Conservation (phyloP, 1,284 basidiomycete species). For the Kalmanozyma brasiliensis region DNA sequence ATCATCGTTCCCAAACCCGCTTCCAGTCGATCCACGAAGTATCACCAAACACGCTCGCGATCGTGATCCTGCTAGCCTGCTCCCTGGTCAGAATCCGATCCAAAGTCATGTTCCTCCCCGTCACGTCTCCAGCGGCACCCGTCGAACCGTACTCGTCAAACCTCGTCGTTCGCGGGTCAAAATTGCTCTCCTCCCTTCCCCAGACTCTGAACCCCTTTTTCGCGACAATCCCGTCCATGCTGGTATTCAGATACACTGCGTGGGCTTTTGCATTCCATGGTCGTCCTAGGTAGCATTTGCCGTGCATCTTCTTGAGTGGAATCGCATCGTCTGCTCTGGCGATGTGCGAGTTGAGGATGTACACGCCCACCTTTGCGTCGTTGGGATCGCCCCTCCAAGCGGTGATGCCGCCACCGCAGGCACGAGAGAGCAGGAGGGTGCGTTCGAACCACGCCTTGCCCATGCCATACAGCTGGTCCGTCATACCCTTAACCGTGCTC, state of each 20-base stretch:
- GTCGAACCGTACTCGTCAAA: slow-evolving; percentile 30
- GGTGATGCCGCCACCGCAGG: slow-evolving; percentile 33
- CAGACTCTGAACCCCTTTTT: slow-evolving; percentile 26
- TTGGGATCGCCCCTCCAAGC: slow-evolving; percentile 39
- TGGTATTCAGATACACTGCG: slow-evolving; percentile 27
- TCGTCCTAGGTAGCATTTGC: slow-evolving; percentile 22
- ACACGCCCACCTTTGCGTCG: slow-evolving; percentile 22
- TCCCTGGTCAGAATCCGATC: slow-evolving; percentile 13
- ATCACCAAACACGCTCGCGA: slow-evolving; percentile 20
- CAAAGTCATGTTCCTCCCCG: not conserved
- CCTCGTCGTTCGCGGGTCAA: slow-evolving; percentile 13
- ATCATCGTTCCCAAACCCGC: slow-evolving; percentile 10
- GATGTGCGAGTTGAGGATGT: slow-evolving; percentile 34
- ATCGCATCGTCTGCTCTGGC: slow-evolving; percentile 16
- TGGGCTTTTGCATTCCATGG: slow-evolving; percentile 29
- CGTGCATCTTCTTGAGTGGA: slow-evolving; percentile 3
- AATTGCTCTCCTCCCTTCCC: slow-evolving; percentile 9
- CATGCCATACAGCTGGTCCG: slow-evolving; percentile 36
- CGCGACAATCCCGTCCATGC: slow-evolving; percentile 26
- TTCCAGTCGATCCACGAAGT: slow-evolving; percentile 29
- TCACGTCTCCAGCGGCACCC: slow-evolving; percentile 17
- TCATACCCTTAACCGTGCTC: slow-evolving; percentile 30
- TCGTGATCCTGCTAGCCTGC: slow-evolving; percentile 22
- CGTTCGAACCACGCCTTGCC: slow-evolving; percentile 47
- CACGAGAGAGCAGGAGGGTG: slow-evolving; percentile 20